phyloP scores from a whole-genome alignment of 257 asterid species.

The Solanum virginianum region DNA sequence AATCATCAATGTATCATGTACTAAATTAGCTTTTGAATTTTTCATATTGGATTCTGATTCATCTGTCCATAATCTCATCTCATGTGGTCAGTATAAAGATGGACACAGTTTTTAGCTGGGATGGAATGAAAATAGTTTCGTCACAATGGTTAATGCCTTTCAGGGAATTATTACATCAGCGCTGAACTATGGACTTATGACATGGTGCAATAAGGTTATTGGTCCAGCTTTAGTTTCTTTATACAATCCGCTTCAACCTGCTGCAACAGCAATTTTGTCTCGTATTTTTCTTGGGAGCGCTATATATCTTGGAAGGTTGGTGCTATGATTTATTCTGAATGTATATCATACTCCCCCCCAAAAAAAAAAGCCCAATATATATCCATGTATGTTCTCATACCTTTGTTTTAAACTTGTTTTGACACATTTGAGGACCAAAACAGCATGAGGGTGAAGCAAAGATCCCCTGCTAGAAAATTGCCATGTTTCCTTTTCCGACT shows the following conservation, averaged over 20 bases:
- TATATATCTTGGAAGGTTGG: slow-evolving; percentile 89
- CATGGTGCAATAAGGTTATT: slow-evolving; percentile 82
- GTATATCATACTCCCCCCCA: neutral
- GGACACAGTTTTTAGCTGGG: neutral
- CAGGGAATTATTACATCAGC: slow-evolving; percentile 93
- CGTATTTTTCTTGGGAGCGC: slow-evolving; percentile 86
- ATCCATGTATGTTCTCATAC: neutral
- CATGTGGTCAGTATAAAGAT: neutral
- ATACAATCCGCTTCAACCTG: slow-evolving; percentile 91
- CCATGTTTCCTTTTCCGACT: neutral
- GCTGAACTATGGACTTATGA: slow-evolving; percentile 64
- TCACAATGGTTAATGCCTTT: neutral
- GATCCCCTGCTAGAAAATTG: neutral
- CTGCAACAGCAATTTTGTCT: slow-evolving; percentile 71
- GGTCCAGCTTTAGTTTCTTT: slow-evolving; percentile 94
- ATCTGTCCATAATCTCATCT: neutral
- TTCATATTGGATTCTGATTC: neutral
- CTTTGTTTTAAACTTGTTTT: neutral
- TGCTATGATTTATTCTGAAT: neutral
- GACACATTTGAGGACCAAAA: neutral
- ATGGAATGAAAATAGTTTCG: neutral
- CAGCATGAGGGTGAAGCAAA: neutral
- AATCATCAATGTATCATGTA: neutral
- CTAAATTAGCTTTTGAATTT: neutral
- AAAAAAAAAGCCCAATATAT: neutral